Base-by-base conservation (phyloP, 2,329 filamentous ascomycete species). In the Aureobasidium leucospermi region DNA sequence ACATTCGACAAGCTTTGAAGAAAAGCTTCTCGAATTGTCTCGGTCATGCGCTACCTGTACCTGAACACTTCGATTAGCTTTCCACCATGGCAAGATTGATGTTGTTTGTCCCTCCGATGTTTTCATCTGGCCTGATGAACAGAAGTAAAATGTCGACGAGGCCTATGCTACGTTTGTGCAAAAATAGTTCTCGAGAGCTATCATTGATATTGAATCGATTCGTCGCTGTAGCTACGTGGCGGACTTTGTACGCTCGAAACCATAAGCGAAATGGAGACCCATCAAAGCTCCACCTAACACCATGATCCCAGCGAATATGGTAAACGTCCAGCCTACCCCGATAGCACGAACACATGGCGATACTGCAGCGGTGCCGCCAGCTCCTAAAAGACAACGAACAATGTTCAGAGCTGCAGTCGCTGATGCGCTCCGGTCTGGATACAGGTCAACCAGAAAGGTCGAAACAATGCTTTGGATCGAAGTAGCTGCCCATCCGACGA, bases 361-460 rank as follows among this genome's bases (percentile, higher is more conserved):
- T 2, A 81, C 70, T 10, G 77, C 74, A 19, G 76, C 78, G 0
- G 79, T 81, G 0, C 78, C 78, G 0, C 75, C 79, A 0, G 81
- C 81, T 0, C 77, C 80, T 34, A 81, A 73, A 2, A 82, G 63
- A 62, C 80, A 84, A 39, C 80, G 67, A 0, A 78, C 76, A 2
- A 84, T 71, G 62, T 83, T 84, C 28, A 82, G 65, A 46, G 76
- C 78, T 0, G 81, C 81, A 46, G 74, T 81, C 0, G 80, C 80
- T 0, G 77, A 77, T 0, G 80, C 81, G 59, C 78, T 79, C 9
- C 70, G 69, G 11, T 76, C 74, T 0, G 76, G 74, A 61, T 80
- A 83, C 0, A 82, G 68, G 63, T 84, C 81, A 3, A 83, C 75
- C 0, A 83, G 70, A 59, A 80, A 82, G 0, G 80, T 83, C 68